phyloP scores from a whole-genome alignment of 805 yeast species.

The Suhomyces prunicola region DNA sequence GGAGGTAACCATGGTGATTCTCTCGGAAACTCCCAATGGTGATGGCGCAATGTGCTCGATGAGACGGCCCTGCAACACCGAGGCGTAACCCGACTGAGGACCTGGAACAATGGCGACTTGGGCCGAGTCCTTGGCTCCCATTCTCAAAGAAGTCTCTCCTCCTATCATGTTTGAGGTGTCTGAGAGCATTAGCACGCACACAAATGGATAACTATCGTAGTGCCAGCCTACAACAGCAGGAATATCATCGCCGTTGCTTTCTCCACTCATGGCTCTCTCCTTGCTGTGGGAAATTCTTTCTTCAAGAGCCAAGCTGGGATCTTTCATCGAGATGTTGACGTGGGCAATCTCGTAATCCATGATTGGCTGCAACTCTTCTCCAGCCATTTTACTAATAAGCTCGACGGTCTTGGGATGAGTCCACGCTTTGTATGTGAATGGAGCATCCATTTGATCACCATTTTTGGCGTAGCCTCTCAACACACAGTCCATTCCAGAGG shows the following conservation, averaged over 20 bases:
- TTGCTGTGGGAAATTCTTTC: constrained; percentile 17
- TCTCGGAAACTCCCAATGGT: constrained; percentile 35
- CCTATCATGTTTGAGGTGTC: constrained; percentile 59
- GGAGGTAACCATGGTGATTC: constrained; percentile 44
- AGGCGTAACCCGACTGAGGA: constrained; percentile 50
- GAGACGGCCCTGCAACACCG: constrained; percentile 46
- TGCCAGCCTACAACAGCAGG: constrained; percentile 65
- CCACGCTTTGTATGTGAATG: constrained; percentile 57
- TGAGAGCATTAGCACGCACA: constrained; percentile 60
- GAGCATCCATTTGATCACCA: constrained; percentile 32
- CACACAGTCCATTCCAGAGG: constrained; percentile 48
- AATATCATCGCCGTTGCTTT: constrained; percentile 33
- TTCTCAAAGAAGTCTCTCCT: constrained; percentile 55
- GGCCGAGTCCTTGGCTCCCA: constrained; percentile 28
- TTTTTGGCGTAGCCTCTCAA: constrained; percentile 50
- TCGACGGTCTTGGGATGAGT: constrained; percentile 54
- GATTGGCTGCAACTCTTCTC: constrained; percentile 51
- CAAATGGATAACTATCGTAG: constrained; percentile 60
- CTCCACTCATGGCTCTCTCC: constrained; percentile 1
- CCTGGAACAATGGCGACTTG: constrained; percentile 21
- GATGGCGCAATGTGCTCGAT: constrained; percentile 47
- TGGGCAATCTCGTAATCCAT: constrained; percentile 60
- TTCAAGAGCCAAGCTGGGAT: constrained; percentile 29
- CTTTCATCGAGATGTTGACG: constrained; percentile 48
- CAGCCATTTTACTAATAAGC: constrained; percentile 56